Evolutionary conservation across 345 rosid genomes (phyloP).

Genomic region (Erucastrum elatum): DNA sequence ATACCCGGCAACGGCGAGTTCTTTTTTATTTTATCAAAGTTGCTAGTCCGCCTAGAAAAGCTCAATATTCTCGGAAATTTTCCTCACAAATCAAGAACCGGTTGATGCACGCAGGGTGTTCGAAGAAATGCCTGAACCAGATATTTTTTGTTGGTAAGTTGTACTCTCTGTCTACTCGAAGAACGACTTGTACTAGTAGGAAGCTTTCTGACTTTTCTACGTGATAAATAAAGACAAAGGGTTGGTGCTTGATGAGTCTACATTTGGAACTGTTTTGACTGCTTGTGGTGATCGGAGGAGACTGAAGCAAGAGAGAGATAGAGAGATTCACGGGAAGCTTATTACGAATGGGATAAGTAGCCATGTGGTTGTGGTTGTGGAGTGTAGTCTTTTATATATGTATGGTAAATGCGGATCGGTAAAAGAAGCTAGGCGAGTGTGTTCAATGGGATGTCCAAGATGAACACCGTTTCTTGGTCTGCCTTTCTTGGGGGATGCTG

Average conservation of each 20-base stretch:
- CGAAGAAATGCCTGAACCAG: conserved; percentile 72
- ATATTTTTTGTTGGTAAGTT: conserved; percentile 73
- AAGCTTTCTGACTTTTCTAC: conserved; percentile 56
- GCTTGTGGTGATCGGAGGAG: conserved; percentile 78
- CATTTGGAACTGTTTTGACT: conserved; percentile 70
- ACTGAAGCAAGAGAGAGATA: conserved; percentile 69
- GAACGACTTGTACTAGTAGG: conserved; percentile 55
- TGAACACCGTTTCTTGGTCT: conserved; percentile 72
- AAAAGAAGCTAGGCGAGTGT: conserved; percentile 55
- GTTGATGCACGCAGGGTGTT: conserved; percentile 61
- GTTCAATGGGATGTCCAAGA: conserved; percentile 65
- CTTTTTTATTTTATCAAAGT: too few species aligned
- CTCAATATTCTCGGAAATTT: too few species aligned
- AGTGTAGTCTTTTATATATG: conserved; percentile 89
- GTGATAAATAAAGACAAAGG: conserved; percentile 48
- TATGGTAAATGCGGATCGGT: conserved; percentile 78
- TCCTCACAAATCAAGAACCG: conserved; percentile 13
- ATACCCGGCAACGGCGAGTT: conserved; percentile 86
- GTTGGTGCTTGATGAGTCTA: conserved; percentile 61
- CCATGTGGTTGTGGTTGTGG: conserved; percentile 62
- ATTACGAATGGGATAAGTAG: conserved; percentile 50
- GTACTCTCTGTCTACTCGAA: conserved; percentile 64
- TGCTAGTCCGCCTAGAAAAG: too few species aligned
- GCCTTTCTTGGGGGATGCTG: conserved; percentile 85
- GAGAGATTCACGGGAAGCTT: conserved; percentile 58